These are phyloP conservation scores for Blastobotrys apis DNA, from an alignment of 1,139 yeast species.

Conservation along the genomic window DNA sequence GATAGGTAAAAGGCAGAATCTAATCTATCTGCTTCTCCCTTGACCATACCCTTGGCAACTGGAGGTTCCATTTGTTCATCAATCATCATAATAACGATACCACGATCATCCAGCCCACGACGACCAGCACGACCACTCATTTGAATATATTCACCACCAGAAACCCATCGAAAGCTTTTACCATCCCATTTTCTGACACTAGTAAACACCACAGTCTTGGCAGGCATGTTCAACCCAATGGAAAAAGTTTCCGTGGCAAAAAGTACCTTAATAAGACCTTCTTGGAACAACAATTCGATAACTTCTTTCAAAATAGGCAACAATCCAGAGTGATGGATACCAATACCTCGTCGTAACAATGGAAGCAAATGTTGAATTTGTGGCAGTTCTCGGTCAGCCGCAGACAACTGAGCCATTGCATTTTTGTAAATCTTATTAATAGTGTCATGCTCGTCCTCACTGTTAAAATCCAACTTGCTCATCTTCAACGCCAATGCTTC, in stretches of 20 bases:
- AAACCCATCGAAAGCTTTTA: constrained; percentile 93
- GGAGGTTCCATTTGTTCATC: constrained; percentile 99
- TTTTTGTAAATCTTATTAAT: constrained; percentile 82
- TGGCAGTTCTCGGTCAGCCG: constrained; percentile 85
- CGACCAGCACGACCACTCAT: constrained; percentile 99
- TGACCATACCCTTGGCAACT: constrained; percentile 98
- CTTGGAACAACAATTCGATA: constrained; percentile 94
- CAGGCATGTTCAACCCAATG: constrained; percentile 97
- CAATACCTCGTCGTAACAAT: constrained; percentile 86
- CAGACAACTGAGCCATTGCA: constrained; percentile 83
- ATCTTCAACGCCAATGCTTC: constrained; percentile 89
- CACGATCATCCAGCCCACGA: constrained; percentile 98
- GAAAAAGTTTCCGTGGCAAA: constrained; percentile 99
- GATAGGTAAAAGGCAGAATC: constrained; percentile 97
- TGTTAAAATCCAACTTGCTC: constrained; percentile 91
- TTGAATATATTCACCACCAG: constrained; percentile 98
- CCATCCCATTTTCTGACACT: constrained; percentile 99
- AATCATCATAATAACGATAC: constrained; percentile 98
- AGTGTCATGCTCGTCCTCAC: constrained; percentile 87
- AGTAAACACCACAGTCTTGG: constrained; percentile 96
- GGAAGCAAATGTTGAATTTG: constrained; percentile 91
- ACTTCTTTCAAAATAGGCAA: constrained; percentile 94
- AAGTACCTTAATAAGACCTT: constrained; percentile 86
- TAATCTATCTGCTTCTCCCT: constrained; percentile 93
- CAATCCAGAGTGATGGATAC: constrained; percentile 96